Evolutionary conservation across 495 filamentous ascomycete genomes (phyloP).

Genomic region (Massariosphaeria phaeospora): DNA sequence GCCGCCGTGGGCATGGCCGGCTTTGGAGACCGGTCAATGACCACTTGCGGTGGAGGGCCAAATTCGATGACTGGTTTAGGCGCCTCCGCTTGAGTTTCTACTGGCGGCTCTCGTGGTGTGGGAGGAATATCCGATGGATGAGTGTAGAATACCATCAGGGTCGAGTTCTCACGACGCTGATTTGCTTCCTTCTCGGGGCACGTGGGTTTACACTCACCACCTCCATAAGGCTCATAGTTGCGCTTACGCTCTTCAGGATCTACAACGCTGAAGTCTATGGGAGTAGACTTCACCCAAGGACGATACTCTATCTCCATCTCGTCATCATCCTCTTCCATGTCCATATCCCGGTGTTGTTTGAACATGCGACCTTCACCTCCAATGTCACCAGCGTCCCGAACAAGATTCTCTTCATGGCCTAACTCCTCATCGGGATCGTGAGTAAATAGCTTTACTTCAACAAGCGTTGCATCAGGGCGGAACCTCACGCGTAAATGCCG

Average conservation of each 20-base stretch:
- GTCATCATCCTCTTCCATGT: constrained; percentile 67
- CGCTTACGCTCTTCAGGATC: constrained; percentile 47
- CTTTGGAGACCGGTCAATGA: constrained; percentile 31
- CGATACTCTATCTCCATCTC: constrained; percentile 47
- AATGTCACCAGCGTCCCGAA: constrained; percentile 65
- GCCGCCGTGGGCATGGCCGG: constrained; percentile 20
- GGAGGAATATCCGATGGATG: constrained; percentile 68
- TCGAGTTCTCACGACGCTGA: constrained; percentile 66
- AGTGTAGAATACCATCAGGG: constrained; percentile 78
- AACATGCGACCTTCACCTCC: constrained; percentile 75
- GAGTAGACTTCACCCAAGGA: constrained; percentile 44
- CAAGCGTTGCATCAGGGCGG: constrained; percentile 68
- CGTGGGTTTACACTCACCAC: constrained; percentile 48
- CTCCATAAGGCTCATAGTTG: constrained; percentile 62
- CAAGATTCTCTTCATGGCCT: constrained; percentile 60
- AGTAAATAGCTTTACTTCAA: constrained; percentile 66
- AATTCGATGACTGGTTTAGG: constrained; percentile 43
- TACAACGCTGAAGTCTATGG: constrained; percentile 56
- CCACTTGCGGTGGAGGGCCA: constrained; percentile 45
- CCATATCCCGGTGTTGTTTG: constrained; percentile 62
- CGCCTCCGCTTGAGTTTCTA: constrained; percentile 40
- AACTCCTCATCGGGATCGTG: constrained; percentile 78
- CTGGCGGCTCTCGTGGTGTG: constrained; percentile 70
- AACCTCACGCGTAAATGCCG: constrained; percentile 65
- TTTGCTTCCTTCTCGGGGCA: constrained; percentile 65